Evolutionary conservation across 257 asterid species (phyloP), one percentile per base, ranked within the genome.

Genomic region (Agastache rugosa): DNA sequence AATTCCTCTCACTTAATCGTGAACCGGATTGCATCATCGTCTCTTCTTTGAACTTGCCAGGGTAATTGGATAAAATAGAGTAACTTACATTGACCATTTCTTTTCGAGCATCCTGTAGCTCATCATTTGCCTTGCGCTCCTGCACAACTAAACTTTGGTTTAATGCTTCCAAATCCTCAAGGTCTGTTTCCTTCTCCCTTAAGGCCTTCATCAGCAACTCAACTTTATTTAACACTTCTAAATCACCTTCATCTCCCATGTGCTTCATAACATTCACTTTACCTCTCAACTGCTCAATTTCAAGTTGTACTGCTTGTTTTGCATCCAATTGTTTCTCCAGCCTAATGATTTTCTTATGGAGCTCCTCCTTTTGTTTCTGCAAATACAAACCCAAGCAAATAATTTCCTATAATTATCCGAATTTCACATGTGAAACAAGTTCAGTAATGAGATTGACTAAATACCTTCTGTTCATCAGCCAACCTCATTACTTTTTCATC

Each of bases 381-480:
- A 83, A 76, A 78, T 58, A 70, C 70, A 47, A 78, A 77, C 11
- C 53, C 53, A 67, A 37, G 58, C 77, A 69, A 56, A 69, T 8
- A 63, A 73, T 58, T 42, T 64, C 45, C 53, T 39, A 11, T 64
- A 56, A 23, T 37, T 58, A 55, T 34, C 73, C 53, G 48, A 73
- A 75, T 60, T 55, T 61, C 42, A 25, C 71, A 44, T 56, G 59
- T 50, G 73, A 56, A 78, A 77, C 59, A 71, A 44, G 53, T 55
- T 37, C 62, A 62, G 72, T 42, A 47, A 59, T 20, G 60, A 59
- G 50, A 68, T 75, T 16, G 29, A 55, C 44, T 27, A 69, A 61
- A 67, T 79, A 91, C 97, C 94, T 87, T 88, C 72, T 91, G 96
- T 56, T 83, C 91, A 80, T 89, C 96, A 63, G 91, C 96, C 84